These are phyloP conservation scores for Entonaema liquescens DNA, from an alignment of 495 filamentous ascomycete species.

Conservation along the genomic window DNA sequence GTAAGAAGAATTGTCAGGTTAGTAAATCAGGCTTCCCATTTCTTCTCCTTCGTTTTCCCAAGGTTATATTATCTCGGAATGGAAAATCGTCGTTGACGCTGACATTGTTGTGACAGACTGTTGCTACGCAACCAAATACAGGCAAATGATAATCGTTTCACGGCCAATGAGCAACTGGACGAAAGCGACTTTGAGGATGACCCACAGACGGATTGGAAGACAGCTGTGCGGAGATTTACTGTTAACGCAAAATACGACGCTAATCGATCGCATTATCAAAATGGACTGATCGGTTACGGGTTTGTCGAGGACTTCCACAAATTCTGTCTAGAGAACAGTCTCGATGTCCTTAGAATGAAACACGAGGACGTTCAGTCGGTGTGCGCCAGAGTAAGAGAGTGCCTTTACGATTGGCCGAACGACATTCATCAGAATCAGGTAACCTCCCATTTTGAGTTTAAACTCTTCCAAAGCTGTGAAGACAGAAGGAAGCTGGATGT, in stretches of 20 bases:
- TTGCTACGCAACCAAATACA: not conserved
- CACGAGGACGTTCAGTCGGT: not conserved
- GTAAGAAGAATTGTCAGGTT: slow-evolving; percentile 7
- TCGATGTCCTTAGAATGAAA: not conserved
- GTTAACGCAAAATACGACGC: not conserved
- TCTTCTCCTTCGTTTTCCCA: not conserved
- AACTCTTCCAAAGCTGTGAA: not conserved
- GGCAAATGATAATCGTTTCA: not conserved
- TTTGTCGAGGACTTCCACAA: not conserved
- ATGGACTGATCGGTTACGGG: not conserved
- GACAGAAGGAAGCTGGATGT: not conserved
- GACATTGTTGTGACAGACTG: not conserved
- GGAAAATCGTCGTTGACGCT: not conserved
- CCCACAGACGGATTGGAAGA: not conserved
- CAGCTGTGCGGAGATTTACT: not conserved
- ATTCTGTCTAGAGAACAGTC: not conserved
- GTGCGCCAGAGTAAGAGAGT: not conserved
- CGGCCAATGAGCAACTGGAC: too few species aligned
- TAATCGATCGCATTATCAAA: not conserved
- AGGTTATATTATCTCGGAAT: not conserved
- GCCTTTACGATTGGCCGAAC: not conserved
- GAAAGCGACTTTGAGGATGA: slow-evolving; percentile 9
- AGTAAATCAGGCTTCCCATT: not conserved
- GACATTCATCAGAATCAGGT: not conserved
- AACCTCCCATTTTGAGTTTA: not conserved